phyloP scores from a whole-genome alignment of 352 stramenopile genomes.

The Phytophthora fragariaefolia region DNA sequence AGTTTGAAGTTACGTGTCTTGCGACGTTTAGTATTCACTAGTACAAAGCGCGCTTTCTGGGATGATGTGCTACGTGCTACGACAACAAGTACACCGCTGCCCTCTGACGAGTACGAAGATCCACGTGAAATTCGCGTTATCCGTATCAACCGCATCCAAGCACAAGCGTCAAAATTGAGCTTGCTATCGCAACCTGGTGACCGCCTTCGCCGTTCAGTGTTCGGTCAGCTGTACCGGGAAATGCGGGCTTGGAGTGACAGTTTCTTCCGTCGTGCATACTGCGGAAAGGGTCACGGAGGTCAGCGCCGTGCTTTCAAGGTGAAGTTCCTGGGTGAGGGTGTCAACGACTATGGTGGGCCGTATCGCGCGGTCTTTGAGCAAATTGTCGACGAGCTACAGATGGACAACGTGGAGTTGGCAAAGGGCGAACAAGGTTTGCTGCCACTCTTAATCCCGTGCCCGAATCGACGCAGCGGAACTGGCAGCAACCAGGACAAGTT shows the following conservation, averaged over 20 bases:
- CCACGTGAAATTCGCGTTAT: constrained; percentile 98
- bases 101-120: constrained; percentile 99
- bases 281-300: constrained; percentile 96
- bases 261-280: constrained; percentile 96
- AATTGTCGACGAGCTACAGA: constrained; percentile 95
- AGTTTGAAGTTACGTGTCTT: constrained; percentile 79
- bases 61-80: constrained; percentile 94
- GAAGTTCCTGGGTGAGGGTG: constrained; percentile 98
- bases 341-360: constrained; percentile 99
- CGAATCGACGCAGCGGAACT: constrained; percentile 85
- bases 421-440: constrained; percentile 89
- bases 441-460: constrained; percentile 88
- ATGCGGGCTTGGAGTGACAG: constrained; percentile 95
- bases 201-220: constrained; percentile 93
- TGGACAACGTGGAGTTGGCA: constrained; percentile 87
- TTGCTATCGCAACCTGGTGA: constrained; percentile 88
- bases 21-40: constrained; percentile 88
- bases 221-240: constrained; percentile 98
- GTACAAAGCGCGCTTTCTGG: constrained; percentile 95
- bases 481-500: constrained; percentile 94
- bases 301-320: constrained; percentile 99
- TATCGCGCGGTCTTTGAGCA: constrained; percentile 98
- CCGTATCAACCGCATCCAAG: constrained; percentile 97
- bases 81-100: constrained; percentile 96
- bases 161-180: constrained; percentile 88